phyloP scores from a whole-genome alignment of 768 basidiomycete genomes.

The Cystobasidium tubakii region DNA sequence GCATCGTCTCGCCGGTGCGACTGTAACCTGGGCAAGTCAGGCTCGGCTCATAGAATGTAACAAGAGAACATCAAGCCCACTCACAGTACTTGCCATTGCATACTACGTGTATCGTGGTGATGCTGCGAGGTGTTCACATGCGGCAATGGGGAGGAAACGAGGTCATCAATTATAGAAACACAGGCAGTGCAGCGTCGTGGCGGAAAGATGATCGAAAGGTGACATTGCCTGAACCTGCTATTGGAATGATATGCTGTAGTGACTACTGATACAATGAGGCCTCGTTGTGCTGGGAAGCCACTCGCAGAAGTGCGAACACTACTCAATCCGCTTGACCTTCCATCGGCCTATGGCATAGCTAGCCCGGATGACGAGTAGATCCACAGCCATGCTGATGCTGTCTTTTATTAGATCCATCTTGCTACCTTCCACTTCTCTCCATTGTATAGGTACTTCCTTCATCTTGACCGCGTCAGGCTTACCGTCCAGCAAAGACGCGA shows the following conservation, averaged over 20 bases:
- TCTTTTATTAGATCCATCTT: slow-evolving; percentile 81
- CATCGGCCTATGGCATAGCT: slow-evolving; percentile 77
- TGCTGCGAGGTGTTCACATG: not conserved
- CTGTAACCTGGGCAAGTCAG: not conserved
- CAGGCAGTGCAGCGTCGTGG: no score
- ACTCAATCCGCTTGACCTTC: slow-evolving; percentile 30
- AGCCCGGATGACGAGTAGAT: slow-evolving; percentile 72
- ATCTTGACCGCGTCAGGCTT: slow-evolving; percentile 62
- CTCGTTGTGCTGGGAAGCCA: no score
- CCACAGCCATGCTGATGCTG: slow-evolving; percentile 80
- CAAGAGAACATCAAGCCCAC: not conserved
- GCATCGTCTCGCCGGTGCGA: not conserved
- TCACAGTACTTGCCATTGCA: not conserved
- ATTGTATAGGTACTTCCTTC: slow-evolving; percentile 76
- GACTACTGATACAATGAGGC: no score
- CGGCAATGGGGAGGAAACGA: not conserved
- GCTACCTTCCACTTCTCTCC: slow-evolving; percentile 90
- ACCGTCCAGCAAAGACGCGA: slow-evolving; percentile 53
- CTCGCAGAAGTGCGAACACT: no score
- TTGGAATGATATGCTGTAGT: no score
- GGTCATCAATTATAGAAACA: not conserved
- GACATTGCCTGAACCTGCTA: no score
- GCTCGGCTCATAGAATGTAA: not conserved
- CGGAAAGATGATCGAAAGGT: no score
- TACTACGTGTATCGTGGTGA: not conserved